Base-by-base conservation (phyloP, 768 basidiomycete species). In the Kwoniella europaea region DNA sequence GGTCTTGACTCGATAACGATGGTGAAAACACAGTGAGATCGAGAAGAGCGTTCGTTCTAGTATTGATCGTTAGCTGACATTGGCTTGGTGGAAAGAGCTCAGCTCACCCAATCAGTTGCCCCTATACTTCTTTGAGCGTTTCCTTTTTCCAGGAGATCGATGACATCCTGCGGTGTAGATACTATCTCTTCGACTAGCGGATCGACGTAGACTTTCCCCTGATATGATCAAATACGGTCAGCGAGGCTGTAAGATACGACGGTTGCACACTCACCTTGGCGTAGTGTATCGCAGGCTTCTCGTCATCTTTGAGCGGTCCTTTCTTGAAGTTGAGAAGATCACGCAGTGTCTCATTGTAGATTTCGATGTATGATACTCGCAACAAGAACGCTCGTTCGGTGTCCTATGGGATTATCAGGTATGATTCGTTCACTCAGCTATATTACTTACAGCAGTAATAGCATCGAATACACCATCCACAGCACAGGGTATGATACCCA, bases 161-260 rank as follows among this genome's bases (percentile, higher is more conserved):
- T 84, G 67, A 90, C 89, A 76, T 98, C 93, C 53, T 90, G 87
- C 18, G 91, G 82, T 2, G 90, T 91, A 88, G 91, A 96, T 58
- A 90, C 87, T 58, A 86, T 85, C 65, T 92, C 88, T 2, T 91
- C 86, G 63, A 94, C 84, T 10, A 92, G 81, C 3, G 82, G 82
- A 10, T 80, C 78, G 10, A 83, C 82, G 27, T 75, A 78, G 2
- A 83, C 82, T 66, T 81, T 77, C 0, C 79, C 81, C 81, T 83
- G 41, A 29, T 56, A 56, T 63, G 22, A 63, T 59, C 59, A 27
- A 27, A 18, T 22, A 55, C 27, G 15, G 54, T 29, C 53, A 20
- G 46, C 12, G 15, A 27, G 24, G 53, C 6, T 9, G n/a, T n/a
- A 41, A 61, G 46, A 3, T 15, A 20, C 35, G 35, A 54, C 4